A percentile compares a stretch with the other conserved stretches of the same genome.
Conservation (phyloP, 345 rosid species). For the Eutrema japonicum region DNA sequence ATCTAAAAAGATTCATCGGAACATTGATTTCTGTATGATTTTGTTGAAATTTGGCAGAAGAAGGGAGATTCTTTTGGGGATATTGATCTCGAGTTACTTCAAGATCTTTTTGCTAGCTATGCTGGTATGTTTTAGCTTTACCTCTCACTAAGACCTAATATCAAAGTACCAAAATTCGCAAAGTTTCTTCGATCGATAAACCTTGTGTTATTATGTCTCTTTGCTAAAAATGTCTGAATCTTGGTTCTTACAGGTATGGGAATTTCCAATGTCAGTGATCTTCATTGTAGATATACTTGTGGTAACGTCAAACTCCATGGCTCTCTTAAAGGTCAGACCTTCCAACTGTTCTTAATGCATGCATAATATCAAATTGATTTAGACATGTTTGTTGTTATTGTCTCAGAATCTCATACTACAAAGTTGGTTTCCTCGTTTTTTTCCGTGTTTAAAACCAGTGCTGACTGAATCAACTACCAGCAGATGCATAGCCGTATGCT, state of each 20-base stretch:
- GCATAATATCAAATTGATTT: not conserved
- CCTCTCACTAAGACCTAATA: not conserved
- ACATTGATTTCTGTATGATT: not conserved
- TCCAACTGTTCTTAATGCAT: not conserved
- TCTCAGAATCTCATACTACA: conserved; percentile 18
- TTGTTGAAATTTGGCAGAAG: conserved; percentile 30
- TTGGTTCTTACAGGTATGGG: conserved; percentile 67
- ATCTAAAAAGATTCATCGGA: not conserved
- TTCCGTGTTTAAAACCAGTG: conserved; percentile 53
- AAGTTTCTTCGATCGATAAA: not conserved
- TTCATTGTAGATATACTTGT: conserved; percentile 74
- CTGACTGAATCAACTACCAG: conserved; percentile 54
- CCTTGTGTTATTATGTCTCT: not conserved
- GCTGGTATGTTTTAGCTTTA: conserved; percentile 56
- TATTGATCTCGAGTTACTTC: conserved; percentile 79
- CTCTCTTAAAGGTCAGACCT: conserved; percentile 73
- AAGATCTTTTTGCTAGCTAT: conserved; percentile 69
- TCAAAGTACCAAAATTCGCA: not conserved
- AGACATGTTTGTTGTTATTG: conserved; percentile 9
- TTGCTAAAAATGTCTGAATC: not conserved
- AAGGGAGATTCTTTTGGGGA: conserved; percentile 56
- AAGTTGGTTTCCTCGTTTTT: not conserved
- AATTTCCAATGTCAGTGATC: conserved; percentile 77
- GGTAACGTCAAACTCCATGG: conserved; percentile 73
- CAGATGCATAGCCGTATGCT: conserved; percentile 63